phyloP scores from a whole-genome alignment of 345 rosid genomes.

The Eutrema japonicum region DNA sequence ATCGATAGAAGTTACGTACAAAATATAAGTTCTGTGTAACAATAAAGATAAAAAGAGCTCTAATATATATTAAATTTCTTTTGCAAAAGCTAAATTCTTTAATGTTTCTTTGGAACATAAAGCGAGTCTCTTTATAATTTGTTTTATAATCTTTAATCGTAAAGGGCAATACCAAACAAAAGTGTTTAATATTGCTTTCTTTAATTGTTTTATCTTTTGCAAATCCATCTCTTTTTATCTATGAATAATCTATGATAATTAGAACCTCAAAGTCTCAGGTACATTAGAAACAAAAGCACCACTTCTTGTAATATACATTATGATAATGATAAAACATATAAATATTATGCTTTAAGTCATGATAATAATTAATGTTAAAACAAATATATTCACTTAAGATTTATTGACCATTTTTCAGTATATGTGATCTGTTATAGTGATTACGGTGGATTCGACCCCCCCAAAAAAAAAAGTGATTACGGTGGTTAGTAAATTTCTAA shows the following conservation, averaged over 20 bases:
- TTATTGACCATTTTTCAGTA: no score
- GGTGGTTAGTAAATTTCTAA: no score
- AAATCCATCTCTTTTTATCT: constrained; percentile 38
- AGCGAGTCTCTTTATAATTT: constrained; percentile 36
- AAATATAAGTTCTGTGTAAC: constrained; percentile 34
- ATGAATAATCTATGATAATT: constrained; percentile 32
- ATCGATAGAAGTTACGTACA: constrained; percentile 48
- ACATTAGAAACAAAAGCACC: constrained; percentile 45
- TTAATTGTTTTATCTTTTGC: constrained; percentile 19
- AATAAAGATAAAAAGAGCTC: constrained; percentile 32
- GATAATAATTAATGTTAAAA: constrained; percentile 12
- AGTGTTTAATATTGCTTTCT: constrained; percentile 24
- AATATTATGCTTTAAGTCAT: constrained; percentile 19
- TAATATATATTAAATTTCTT: constrained; percentile 27
- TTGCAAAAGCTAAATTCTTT: constrained; percentile 39
- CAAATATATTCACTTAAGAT: background rate
- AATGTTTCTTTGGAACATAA: constrained; percentile 37
- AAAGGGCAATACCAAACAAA: constrained; percentile 43
- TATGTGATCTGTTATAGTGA: no score
- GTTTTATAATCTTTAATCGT: constrained; percentile 21
- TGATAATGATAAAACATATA: constrained; percentile 14
- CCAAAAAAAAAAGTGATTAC: no score
- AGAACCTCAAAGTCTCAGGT: constrained; percentile 45
- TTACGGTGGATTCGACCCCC: no score
- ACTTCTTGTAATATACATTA: constrained; percentile 1